Evolutionary conservation across 768 basidiomycete genomes (phyloP), one percentile per base, ranked within the genome.

Genomic region (Trametes sanguinea): DNA sequence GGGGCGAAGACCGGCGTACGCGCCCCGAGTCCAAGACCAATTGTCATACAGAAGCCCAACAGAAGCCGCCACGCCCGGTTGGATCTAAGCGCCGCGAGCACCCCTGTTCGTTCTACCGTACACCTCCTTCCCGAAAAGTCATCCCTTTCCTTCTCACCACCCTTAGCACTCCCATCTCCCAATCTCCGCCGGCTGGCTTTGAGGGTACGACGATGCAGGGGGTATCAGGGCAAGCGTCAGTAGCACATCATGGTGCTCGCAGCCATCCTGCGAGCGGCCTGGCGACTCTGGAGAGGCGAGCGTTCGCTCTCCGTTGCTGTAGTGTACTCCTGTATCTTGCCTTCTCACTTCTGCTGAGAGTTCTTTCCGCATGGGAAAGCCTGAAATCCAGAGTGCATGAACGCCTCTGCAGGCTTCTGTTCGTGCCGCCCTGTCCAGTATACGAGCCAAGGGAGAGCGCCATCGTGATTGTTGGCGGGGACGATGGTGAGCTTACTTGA

Each of bases 391-490:
- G 51, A 16, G 29, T 59, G 8, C 71, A 65, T 40, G 64, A 58
- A 37, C 63, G 63, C 51, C 60, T 57, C 55, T 65, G 65, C 40
- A 46, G 35, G 4, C 11, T 62, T 6, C 43, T 66, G 16, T 39
- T 64, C n/a, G 45, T 68, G 9, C 57, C 63, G 16, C 68, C 71
- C 16, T 69, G 68, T 61, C 61, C 60, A 16, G 70, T 70, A 1
- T 69, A 64, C 62, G 64, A 44, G n/a, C 63, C 68, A 6, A 57
- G 67, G 42, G 66, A 72, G 30, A 69, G 74, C 51, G 74, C 74
- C 16, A 57, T 75, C 5, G 62, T 74, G 11, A 67, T 75, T 45
- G 48, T 74, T 27, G 73, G 70, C 35, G 74, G 67, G 11, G 71
- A 74, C 48, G 68, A 69, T 60, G 73, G 73, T 54, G 4, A 44